A percentile compares a stretch with the other conserved stretches of the same genome.
These are phyloP conservation scores for Geotrichum bryndzae DNA, from an alignment of 1,139 yeast species.

Conservation along the genomic window DNA sequence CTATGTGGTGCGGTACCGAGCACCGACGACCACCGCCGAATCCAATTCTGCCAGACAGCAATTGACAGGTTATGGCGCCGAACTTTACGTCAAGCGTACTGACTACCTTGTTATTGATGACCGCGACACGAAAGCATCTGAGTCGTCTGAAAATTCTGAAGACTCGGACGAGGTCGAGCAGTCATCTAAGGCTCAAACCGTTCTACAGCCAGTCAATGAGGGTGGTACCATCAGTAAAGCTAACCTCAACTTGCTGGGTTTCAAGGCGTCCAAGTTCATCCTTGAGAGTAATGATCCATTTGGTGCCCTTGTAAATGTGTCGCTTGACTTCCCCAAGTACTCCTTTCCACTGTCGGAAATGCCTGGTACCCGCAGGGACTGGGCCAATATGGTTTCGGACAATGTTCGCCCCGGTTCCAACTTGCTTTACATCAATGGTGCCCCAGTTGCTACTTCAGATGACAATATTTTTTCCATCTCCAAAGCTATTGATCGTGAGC, in stretches of 20 bases:
- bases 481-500: slow-evolving; percentile 33
- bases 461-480: slow-evolving; percentile 31
- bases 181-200: slow-evolving; percentile 13
- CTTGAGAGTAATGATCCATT: slow-evolving; percentile 28
- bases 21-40: slow-evolving; percentile 24
- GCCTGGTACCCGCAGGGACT: slow-evolving; percentile 21
- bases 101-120: slow-evolving; percentile 63
- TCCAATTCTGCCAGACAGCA: slow-evolving; percentile 31
- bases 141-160: slow-evolving; percentile 4
- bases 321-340: slow-evolving; percentile 35
- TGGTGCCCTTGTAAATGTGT: slow-evolving; percentile 30
- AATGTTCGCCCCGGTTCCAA: slow-evolving; percentile 33
- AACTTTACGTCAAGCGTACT: slow-evolving; percentile 53
- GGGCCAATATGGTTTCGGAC: slow-evolving; percentile 24
- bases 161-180: slow-evolving; percentile 18
- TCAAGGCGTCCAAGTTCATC: slow-evolving; percentile 32
- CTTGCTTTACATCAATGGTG: slow-evolving; percentile 37
- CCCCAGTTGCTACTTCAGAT: slow-evolving; percentile 25
- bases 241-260: slow-evolving; percentile 32
- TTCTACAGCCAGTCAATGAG: slow-evolving; percentile 21
- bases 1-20: slow-evolving; percentile 69
- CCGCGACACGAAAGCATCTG: slow-evolving; percentile 36
- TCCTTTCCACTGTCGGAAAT: slow-evolving; percentile 26
- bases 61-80: slow-evolving; percentile 64
- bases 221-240: slow-evolving; percentile 24